Evolutionary conservation across 805 yeast species (phyloP).

Genomic region (Schwanniomyces yamadae): DNA sequence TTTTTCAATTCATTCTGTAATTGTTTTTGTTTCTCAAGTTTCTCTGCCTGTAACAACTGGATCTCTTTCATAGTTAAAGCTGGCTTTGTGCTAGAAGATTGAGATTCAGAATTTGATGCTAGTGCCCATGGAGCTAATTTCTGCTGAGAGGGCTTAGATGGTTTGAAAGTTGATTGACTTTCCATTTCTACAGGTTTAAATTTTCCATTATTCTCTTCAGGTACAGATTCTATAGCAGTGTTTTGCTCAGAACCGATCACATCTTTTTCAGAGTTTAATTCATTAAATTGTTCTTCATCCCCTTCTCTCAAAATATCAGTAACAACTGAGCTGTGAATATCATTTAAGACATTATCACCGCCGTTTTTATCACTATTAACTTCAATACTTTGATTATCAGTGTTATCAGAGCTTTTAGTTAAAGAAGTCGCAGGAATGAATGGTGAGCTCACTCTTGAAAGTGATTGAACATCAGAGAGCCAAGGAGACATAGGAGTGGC

Average conservation of each 20-base stretch:
- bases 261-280: neutral
- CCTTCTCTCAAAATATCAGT: constrained; percentile 38
- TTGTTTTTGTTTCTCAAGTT: constrained; percentile 37
- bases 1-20: constrained; percentile 30
- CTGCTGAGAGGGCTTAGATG: constrained; percentile 15
- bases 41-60: constrained; percentile 50
- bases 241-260: neutral
- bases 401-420: constrained; percentile 4
- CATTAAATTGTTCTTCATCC: constrained; percentile 7
- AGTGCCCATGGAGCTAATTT: constrained; percentile 58
- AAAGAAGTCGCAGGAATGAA: constrained; percentile 27
- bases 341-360: constrained; percentile 34
- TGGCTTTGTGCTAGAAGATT: constrained; percentile 27
- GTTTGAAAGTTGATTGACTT: constrained; percentile 9
- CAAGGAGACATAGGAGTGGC: constrained; percentile 45
- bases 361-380: constrained; percentile 4
- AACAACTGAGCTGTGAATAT: constrained; percentile 40
- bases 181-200: neutral
- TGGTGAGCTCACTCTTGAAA: constrained; percentile 41
- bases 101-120: neutral
- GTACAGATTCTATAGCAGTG: neutral
- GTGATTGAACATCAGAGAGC: constrained; percentile 31
- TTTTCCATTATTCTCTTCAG: neutral
- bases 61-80: constrained; percentile 50
- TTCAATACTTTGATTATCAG: neutral